These are phyloP conservation scores for Mycena galopus DNA, from an alignment of 768 basidiomycete species.

Conservation along the genomic window DNA sequence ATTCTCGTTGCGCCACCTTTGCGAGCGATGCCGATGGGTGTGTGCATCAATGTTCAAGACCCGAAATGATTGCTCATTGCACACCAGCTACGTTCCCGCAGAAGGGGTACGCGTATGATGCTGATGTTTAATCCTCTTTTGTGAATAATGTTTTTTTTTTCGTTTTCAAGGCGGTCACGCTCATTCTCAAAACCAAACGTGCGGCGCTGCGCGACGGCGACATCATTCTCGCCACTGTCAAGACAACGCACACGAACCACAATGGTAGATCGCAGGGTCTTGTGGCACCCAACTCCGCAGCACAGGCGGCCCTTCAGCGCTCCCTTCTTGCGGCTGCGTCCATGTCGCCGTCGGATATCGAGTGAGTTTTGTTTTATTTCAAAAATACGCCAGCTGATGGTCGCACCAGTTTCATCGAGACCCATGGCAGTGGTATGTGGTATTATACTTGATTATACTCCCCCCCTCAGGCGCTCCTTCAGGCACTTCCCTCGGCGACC, in stretches of 20 bases:
- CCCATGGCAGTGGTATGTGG: too few species aligned
- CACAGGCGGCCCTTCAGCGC: too few species aligned
- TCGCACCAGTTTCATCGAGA: slow-evolving; percentile 48
- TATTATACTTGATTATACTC: slow-evolving; percentile 9
- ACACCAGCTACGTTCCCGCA: slow-evolving; percentile 49
- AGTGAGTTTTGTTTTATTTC: slow-evolving; percentile 36
- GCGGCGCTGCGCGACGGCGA: slow-evolving; percentile 52
- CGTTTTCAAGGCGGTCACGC: slow-evolving; percentile 38
- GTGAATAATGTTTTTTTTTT: too few species aligned
- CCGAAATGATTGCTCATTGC: not conserved
- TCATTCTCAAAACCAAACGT: slow-evolving; percentile 50
- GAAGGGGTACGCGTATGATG: slow-evolving; percentile 43
- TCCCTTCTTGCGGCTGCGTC: too few species aligned
- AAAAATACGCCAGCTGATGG: not conserved
- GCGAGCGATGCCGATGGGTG: slow-evolving; percentile 52
- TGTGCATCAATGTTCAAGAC: slow-evolving; percentile 1
- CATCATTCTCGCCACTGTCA: slow-evolving; percentile 48
- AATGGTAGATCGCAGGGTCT: too few species aligned
- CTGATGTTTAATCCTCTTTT: not conserved
- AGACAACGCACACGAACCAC: too few species aligned
- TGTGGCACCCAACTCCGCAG: too few species aligned
- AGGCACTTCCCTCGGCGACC: slow-evolving; percentile 53
- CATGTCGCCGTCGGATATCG: too few species aligned
- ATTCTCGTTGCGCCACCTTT: slow-evolving; percentile 51
- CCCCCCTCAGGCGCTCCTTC: not conserved